Conservation (phyloP, 2,329 filamentous ascomycete genomes). For the Bretziella fagacearum region DNA sequence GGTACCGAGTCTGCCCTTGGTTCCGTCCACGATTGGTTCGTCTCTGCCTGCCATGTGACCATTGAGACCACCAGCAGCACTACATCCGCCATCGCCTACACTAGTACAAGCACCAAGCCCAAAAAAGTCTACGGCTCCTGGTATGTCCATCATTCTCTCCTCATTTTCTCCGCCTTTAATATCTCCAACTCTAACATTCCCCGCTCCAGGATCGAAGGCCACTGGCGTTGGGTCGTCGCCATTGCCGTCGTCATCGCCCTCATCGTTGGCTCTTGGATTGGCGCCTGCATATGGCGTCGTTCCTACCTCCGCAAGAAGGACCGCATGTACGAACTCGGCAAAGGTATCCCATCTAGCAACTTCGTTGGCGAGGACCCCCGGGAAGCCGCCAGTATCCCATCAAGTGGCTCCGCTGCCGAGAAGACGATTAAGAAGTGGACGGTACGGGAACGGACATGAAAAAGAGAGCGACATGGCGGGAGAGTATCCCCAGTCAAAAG, state of each 20-base stretch:
- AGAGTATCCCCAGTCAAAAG: not conserved
- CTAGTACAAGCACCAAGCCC: not conserved
- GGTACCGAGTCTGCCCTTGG: constrained; percentile 27
- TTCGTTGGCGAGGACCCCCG: constrained; percentile 20
- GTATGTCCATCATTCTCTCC: not conserved
- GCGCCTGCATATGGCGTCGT: constrained; percentile 53
- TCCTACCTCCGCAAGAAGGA: constrained; percentile 57
- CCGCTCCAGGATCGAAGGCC: constrained; percentile 41
- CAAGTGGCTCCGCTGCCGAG: not conserved
- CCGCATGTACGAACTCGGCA: constrained; percentile 33
- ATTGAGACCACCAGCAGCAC: constrained; percentile 15
- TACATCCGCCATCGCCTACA: constrained; percentile 12
- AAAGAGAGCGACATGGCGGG: not conserved
- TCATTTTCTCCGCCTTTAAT: not conserved
- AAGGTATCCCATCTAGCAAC: constrained; percentile 21
- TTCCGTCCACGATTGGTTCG: constrained; percentile 54
- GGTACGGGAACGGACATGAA: constrained; percentile 27
- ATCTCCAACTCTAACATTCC: not conserved
- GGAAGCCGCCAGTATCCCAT: constrained; percentile 20
- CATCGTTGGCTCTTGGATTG: constrained; percentile 48
- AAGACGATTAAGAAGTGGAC: constrained; percentile 28
- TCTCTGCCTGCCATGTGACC: constrained; percentile 39
- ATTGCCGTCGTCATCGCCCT: constrained; percentile 55
- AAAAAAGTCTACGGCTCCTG: constrained; percentile 11
- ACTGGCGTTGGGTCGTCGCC: constrained; percentile 72